Conservation (phyloP, 176 grass and related monocot genomes). For the Carex parvula region DNA sequence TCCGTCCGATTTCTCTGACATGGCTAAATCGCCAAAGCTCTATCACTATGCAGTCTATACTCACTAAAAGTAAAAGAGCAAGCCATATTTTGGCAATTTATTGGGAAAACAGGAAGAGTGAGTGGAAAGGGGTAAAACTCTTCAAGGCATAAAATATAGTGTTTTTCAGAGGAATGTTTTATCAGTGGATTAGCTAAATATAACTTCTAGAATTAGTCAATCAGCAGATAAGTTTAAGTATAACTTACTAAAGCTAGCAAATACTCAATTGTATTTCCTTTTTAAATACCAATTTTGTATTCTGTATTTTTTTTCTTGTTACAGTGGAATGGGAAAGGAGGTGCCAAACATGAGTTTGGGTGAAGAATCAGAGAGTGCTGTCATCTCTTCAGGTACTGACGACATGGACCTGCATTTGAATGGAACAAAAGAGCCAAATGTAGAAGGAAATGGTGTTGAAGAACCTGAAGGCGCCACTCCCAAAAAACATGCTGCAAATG, state of each 20-base stretch:
- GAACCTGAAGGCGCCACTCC: neutral
- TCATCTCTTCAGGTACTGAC: neutral
- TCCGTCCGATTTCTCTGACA: neutral
- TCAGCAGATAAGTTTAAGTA: neutral
- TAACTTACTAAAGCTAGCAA: neutral
- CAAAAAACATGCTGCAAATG: neutral
- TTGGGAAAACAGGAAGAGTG: neutral
- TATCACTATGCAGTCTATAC: neutral
- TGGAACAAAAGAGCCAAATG: slow-evolving; percentile 1
- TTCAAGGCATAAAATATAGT: neutral
- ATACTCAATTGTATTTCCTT: neutral
- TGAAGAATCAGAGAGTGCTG: slow-evolving; percentile 10
- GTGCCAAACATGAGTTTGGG: slow-evolving; percentile 5
- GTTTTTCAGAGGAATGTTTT: neutral
- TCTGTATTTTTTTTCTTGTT: neutral
- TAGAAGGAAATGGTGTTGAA: slow-evolving; percentile 15
- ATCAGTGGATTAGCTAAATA: neutral
- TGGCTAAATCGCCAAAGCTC: neutral
- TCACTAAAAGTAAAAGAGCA: neutral
- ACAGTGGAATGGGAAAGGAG: slow-evolving; percentile 23
- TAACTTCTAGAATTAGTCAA: slow-evolving; percentile 10
- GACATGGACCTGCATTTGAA: neutral
- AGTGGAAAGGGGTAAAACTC: neutral
- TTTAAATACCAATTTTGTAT: neutral
- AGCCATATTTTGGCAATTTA: neutral